Conservation (phyloP, 495 filamentous ascomycete genomes). For the Evernia prunastri region DNA sequence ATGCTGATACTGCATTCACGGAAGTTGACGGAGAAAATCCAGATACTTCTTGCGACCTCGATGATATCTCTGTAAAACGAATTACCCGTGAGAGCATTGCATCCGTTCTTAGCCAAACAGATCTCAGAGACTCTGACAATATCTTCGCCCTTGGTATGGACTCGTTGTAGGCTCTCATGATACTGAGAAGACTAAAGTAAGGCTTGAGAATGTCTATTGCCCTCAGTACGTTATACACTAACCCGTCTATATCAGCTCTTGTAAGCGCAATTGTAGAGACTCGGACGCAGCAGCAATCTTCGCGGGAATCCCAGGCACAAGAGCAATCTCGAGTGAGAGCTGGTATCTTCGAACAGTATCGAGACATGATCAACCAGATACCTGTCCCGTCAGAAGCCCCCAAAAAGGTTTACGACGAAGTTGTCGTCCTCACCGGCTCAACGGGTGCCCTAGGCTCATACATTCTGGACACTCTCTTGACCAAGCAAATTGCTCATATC, state of each 20-base stretch:
- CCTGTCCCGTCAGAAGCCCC: too few species aligned
- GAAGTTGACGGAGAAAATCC: slow-evolving; percentile 10
- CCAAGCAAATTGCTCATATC: slow-evolving; percentile 27
- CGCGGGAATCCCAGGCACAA: neutral
- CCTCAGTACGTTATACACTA: slow-evolving; percentile 17
- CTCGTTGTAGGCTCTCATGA: slow-evolving; percentile 23
- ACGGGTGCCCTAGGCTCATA: slow-evolving; percentile 38
- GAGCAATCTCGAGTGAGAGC: neutral
- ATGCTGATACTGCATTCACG: slow-evolving; percentile 21
- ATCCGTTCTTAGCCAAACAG: slow-evolving; percentile 16
- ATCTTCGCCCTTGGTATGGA: slow-evolving; percentile 27
- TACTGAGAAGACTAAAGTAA: slow-evolving; percentile 4
- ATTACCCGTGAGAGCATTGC: slow-evolving; percentile 9
- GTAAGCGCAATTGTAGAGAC: neutral
- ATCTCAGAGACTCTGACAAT: slow-evolving; percentile 10
- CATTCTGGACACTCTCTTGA: slow-evolving; percentile 32
- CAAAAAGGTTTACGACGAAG: neutral
- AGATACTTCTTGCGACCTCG: too few species aligned
- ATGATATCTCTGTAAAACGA: neutral
- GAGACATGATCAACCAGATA: neutral
- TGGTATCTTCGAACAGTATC: slow-evolving; percentile 37
- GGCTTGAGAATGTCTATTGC: neutral
- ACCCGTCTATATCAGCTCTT: slow-evolving; percentile 10
- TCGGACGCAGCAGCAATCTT: neutral
- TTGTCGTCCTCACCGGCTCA: slow-evolving; percentile 37